Evolutionary conservation across 2,329 filamentous ascomycete genomes (phyloP), one percentile per base, ranked within the genome.

Genomic region (Colletotrichum shisoi): DNA sequence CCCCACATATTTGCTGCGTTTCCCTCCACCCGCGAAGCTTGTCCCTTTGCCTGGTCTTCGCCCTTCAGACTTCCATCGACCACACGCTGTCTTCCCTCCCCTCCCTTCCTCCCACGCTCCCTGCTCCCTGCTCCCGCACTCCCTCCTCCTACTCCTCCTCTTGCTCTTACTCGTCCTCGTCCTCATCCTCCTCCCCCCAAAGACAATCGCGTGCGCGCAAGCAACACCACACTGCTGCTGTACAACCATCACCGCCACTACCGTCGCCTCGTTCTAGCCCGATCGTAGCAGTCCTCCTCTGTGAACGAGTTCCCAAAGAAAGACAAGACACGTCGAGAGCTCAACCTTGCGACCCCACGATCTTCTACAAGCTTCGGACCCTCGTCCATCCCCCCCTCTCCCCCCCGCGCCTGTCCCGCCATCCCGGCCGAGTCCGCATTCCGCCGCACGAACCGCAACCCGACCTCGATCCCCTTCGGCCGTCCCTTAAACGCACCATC

Each of bases 11-110:
- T 52, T 59, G 24, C 44, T n/a, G 31, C 52, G 27, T 37, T 37
- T 34, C 52, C 27, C 44, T 37, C 45, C 62, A 9, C 58, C 15
- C 19, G 42, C 61, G 61, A 68, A 65, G 61, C 65, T 68, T 56
- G 61, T 64, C 61, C 64, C 64, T 67, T 31, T 58, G 54, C 37
- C 49, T 59, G 51, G 61, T 54, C 61, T 56, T 54, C 59, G 65
- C 53, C 45, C 53, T 63, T 58, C 52, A 52, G 27, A 54, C 58
- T 19, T 62, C 44, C 54, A 65, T 15, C 34, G 34, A 44, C 61
- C 48, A 48, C 34, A 46, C 59, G 24, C 63, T 46, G 13, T 51
- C 27, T 11, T 44, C 37, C 52, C 39, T 49, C 58, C 57, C 24
- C 19, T 49, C 51, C 42, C 40, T 37, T 8, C 19, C 21, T 59